phyloP scores from a whole-genome alignment of 129 eudicot species.

The Logfia minima region DNA sequence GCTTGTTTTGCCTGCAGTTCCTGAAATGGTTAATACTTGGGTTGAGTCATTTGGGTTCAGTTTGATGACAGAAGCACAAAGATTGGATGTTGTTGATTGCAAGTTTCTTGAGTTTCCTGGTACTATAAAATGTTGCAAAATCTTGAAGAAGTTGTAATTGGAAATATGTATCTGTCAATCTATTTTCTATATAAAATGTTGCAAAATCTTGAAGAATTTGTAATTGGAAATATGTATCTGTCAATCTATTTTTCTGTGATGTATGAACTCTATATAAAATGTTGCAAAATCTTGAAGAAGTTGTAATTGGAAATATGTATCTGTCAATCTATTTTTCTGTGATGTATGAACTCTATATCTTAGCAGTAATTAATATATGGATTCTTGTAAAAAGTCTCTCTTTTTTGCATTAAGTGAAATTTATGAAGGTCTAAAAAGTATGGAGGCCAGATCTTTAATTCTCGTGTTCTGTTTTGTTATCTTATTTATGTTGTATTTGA shows the following conservation, averaged over 20 bases:
- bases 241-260: neutral
- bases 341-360: neutral
- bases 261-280: conserved; percentile 19
- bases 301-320: conserved; percentile 3
- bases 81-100: conserved; percentile 42
- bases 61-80: conserved; percentile 44
- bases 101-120: conserved; percentile 74
- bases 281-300: conserved; percentile 60
- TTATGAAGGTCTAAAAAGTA: no score
- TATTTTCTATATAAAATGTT: no score
- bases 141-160: conserved; percentile 34
- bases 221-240: neutral
- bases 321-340: neutral
- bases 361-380: neutral
- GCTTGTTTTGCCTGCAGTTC: conserved; percentile 73
- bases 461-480: no score
- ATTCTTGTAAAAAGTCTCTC: no score
- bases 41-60: conserved; percentile 64
- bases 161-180: neutral
- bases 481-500: no score
- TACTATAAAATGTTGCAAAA: conserved; percentile 63
- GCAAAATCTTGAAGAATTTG: conserved; percentile 47
- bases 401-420: no score
- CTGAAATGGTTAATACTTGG: conserved; percentile 61
- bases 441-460: no score